phyloP scores from a whole-genome alignment of 108 stramenopile species.

The Mayamaea pseudoterrestris region DNA sequence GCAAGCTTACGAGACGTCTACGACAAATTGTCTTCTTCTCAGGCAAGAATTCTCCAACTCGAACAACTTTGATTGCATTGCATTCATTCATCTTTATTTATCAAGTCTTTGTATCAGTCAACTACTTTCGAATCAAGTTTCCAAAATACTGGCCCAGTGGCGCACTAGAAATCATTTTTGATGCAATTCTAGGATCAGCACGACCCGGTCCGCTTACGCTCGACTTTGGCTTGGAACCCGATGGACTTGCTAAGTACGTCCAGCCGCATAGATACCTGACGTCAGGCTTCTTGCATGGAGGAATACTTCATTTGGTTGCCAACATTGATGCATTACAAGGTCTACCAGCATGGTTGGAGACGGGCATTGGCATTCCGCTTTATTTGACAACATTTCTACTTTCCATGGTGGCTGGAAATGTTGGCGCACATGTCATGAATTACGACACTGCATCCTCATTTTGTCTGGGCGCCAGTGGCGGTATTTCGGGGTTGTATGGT shows the following conservation, averaged over 20 bases:
- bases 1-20: background rate
- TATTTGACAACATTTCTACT: conserved; percentile 55
- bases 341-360: conserved; percentile 57
- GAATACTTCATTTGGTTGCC: conserved; percentile 44
- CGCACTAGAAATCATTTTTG: conserved; percentile 16
- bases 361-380: conserved; percentile 28
- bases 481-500: conserved; percentile 67
- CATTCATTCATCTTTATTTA: conserved; percentile 38
- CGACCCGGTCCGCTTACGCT: conserved; percentile 32
- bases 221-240: conserved; percentile 45
- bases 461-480: conserved; percentile 59
- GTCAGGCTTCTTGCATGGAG: conserved; percentile 61
- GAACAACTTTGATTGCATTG: conserved; percentile 16
- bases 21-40: background rate
- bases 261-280: conserved; percentile 67
- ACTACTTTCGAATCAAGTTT: conserved; percentile 27
- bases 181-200: conserved; percentile 17
- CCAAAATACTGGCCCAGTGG: conserved; percentile 36
- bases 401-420: conserved; percentile 51
- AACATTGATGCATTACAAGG: conserved; percentile 36
- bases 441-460: background rate
- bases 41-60: background rate
- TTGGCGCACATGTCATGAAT: conserved; percentile 24
- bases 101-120: conserved; percentile 46
- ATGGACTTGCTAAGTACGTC: conserved; percentile 15